Evolutionary conservation across 306 rosid species (phyloP), one percentile per base, ranked within the genome.

Genomic region (Myrica gale): DNA sequence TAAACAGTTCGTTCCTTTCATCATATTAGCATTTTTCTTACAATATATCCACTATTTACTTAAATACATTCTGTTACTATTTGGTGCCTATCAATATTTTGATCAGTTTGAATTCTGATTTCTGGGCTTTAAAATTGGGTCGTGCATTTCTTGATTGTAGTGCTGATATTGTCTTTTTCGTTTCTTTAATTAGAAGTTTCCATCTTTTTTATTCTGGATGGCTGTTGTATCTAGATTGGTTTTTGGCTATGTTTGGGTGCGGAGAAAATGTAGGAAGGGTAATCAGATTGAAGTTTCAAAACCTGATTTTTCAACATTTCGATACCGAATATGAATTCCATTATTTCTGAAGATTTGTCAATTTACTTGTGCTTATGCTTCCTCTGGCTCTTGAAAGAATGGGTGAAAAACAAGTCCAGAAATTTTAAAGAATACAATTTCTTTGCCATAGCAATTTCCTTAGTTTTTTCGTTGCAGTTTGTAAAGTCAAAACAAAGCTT

Each of bases 211-310:
- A 3, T 32, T 32, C 37, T 9, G 69, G 39, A 47, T 39, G 7
- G 70, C n/a, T 39, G 42, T 42, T 41, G 37, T 42, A 65, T 65
- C 20, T 42, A 1, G 20, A 71, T 55, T 12, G 7, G 11, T 46
- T 57, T 46, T 57, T 73, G 73, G 57, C 48, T 45, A 1, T 20
- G 17, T 45, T 37, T 53, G 16, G 23, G 47, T 79, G 57, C 19
- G 63, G 56, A 74, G 44, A 58, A 72, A 79, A 44, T 72, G 58
- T 57, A 17, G 57, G 11, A n/a, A 53, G 26, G 37, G 45, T 19
- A 41, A 56, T 51, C 51, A 13, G 5, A 50, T 26, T 72, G 21
- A 76, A 76, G 66, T 10, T 55, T 65, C 69, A 63, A 17, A 46
- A 13, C 52, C 44, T n/a, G 0, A 32, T 7, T 23, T 68, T 68